A percentile compares a stretch with the other conserved stretches of the same genome.
phyloP scores from a whole-genome alignment of 1,284 basidiomycete species.

The Naganishia sp. region DNA sequence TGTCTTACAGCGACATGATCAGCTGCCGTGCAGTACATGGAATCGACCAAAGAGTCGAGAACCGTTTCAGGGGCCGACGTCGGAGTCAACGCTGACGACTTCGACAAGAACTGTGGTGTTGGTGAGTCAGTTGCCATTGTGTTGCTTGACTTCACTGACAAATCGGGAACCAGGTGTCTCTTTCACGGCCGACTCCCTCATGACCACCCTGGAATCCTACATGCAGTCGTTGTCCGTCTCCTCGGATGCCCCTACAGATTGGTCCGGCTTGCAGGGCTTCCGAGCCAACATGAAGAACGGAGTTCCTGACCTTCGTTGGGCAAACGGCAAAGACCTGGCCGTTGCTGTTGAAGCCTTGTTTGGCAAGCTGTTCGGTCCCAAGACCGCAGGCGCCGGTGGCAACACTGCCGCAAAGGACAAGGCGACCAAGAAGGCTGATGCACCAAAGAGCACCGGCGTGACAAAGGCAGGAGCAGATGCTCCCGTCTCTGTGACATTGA shows the following conservation, averaged over 20 bases:
- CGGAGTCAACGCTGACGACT: constrained; percentile 63
- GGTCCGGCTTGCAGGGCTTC: constrained; percentile 70
- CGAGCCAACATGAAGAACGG: constrained; percentile 69
- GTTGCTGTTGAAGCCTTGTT: constrained; percentile 79
- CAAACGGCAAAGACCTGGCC: constrained; percentile 84
- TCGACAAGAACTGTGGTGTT: constrained; percentile 81
- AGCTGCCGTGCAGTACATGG: constrained; percentile 77
- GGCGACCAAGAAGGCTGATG: constrained; percentile 52
- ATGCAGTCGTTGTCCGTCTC: constrained; percentile 57
- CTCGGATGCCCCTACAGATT: constrained; percentile 60
- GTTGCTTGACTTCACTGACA: neutral
- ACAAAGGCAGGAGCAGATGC: constrained; percentile 47
- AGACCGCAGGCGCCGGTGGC: constrained; percentile 64
- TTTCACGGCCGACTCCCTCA: constrained; percentile 71
- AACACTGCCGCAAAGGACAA: constrained; percentile 73
- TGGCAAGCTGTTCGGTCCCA: constrained; percentile 73
- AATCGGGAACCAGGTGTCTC: constrained; percentile 66
- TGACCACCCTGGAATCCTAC: constrained; percentile 64
- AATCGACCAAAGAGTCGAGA: constrained; percentile 58
- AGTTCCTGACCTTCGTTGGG: constrained; percentile 74
- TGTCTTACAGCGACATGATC: neutral
- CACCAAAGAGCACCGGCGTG: constrained; percentile 31
- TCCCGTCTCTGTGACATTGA: constrained; percentile 36
- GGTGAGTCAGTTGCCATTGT: constrained; percentile 61
- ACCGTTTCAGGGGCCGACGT: constrained; percentile 57